Evolutionary conservation across 2,329 filamentous ascomycete genomes (phyloP).

Genomic region (Paecilomyces formosus): DNA sequence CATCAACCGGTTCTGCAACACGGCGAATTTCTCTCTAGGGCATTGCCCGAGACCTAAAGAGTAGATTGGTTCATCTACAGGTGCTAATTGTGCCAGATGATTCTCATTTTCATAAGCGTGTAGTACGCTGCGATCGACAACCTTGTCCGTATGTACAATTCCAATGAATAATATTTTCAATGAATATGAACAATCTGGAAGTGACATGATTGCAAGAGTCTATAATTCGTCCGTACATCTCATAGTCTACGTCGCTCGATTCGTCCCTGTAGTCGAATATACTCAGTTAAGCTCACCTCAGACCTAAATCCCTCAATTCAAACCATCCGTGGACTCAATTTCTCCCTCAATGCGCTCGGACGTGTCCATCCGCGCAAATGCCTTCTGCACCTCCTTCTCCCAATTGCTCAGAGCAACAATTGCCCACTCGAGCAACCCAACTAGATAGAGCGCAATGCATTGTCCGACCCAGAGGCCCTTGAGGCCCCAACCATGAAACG

Average conservation of each 20-base stretch:
- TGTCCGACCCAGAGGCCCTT: slow-evolving; percentile 77
- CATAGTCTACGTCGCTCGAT: not conserved
- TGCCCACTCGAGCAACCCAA: slow-evolving; percentile 69
- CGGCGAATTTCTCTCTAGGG: not conserved
- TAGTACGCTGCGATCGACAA: not conserved
- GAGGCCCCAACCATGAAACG: slow-evolving; percentile 79
- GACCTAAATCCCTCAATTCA: not conserved
- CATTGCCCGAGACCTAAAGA: not conserved
- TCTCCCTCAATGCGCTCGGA: slow-evolving; percentile 17
- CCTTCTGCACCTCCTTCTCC: slow-evolving; percentile 64
- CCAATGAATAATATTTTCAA: no score
- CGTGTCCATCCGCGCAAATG: slow-evolving; percentile 62
- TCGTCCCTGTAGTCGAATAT: not conserved
- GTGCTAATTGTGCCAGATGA: not conserved
- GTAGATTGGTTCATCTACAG: not conserved
- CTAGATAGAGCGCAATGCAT: slow-evolving; percentile 72
- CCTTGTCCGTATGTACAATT: no score
- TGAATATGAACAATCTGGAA: no score
- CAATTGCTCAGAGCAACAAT: slow-evolving; percentile 73
- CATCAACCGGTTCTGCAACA: not conserved
- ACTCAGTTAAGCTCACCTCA: not conserved
- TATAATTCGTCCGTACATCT: not conserved
- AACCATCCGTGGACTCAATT: not conserved
- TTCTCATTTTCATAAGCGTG: not conserved
- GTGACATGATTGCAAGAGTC: no score